Conservation (phyloP, 2,329 filamentous ascomycete genomes). For the Fusarium pininemorale region DNA sequence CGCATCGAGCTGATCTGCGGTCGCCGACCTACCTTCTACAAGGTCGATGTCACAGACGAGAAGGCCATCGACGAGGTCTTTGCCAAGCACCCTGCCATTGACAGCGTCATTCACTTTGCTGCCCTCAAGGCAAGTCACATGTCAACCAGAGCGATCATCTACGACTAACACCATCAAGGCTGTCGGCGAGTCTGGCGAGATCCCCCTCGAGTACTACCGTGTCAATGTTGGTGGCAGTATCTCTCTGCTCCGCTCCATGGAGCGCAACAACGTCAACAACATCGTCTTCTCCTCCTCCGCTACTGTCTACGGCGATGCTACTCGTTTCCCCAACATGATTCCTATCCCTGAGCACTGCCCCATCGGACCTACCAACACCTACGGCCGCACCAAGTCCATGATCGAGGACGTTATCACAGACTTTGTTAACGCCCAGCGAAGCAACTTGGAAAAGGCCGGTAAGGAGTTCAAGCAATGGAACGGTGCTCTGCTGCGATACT, state of each 20-base stretch:
- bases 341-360: constrained; percentile 98
- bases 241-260: constrained; percentile 85
- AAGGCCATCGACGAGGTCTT: constrained; percentile 87
- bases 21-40: constrained; percentile 84
- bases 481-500: constrained; percentile 91
- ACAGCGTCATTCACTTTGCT: constrained; percentile 98
- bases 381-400: constrained; percentile 94
- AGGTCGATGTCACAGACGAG: constrained; percentile 89
- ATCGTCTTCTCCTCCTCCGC: constrained; percentile 99
- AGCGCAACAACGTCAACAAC: constrained; percentile 89
- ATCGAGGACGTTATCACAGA: constrained; percentile 94
- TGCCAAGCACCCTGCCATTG: constrained; percentile 87
- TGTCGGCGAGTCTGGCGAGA: constrained; percentile 93
- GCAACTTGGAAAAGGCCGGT: constrained; percentile 81
- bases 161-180: constrained; percentile 65
- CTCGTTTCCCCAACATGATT: constrained; percentile 96
- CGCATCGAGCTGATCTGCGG: constrained; percentile 94
- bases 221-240: constrained; percentile 96
- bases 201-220: constrained; percentile 95
- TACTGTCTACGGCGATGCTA: constrained; percentile 98
- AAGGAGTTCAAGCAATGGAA: constrained; percentile 87
- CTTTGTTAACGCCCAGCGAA: constrained; percentile 85
- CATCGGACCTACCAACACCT: constrained; percentile 95
- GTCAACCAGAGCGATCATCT: background rate
- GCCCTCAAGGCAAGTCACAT: constrained; percentile 80